These are phyloP conservation scores for Adansonia rubrostipa DNA, from an alignment of 441 rosid genomes.

Conservation along the genomic window DNA sequence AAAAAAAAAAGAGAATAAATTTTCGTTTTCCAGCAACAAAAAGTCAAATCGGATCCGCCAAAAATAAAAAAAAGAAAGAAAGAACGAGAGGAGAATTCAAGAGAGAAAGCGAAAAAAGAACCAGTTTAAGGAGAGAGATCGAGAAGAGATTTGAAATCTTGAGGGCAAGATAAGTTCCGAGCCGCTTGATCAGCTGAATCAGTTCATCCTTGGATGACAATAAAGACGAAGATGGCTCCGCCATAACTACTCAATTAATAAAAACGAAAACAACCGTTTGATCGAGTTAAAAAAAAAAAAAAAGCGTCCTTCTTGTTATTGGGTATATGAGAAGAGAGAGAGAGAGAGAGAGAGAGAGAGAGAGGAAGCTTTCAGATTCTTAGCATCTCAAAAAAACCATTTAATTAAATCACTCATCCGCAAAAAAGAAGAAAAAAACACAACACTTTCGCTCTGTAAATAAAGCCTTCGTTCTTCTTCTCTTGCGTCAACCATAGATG, in stretches of 20 bases:
- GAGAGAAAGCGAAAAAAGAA: conserved; percentile 36
- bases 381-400: neutral
- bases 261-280: conserved; percentile 8
- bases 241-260: conserved; percentile 47
- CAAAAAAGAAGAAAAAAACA: neutral
- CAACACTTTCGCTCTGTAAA: conserved; percentile 14
- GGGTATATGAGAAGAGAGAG: neutral
- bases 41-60: conserved; percentile 39
- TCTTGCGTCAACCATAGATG: conserved; percentile 17
- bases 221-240: conserved; percentile 48
- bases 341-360: too few species aligned
- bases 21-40: neutral
- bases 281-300: neutral
- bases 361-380: conserved; percentile 31
- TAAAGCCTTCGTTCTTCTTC: neutral
- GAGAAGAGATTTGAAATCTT: conserved; percentile 83
- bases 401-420: neutral
- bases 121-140: conserved; percentile 69
- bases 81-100: neutral
- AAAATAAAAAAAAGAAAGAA: too few species aligned
- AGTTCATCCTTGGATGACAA: conserved; percentile 72
- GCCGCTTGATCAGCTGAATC: conserved; percentile 76
- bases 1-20: neutral
- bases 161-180: conserved; percentile 81
- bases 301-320: conserved; percentile 13